Evolutionary conservation across 345 rosid genomes (phyloP), one percentile per base, ranked within the genome.

Genomic region (Fremontodendron californicum): DNA sequence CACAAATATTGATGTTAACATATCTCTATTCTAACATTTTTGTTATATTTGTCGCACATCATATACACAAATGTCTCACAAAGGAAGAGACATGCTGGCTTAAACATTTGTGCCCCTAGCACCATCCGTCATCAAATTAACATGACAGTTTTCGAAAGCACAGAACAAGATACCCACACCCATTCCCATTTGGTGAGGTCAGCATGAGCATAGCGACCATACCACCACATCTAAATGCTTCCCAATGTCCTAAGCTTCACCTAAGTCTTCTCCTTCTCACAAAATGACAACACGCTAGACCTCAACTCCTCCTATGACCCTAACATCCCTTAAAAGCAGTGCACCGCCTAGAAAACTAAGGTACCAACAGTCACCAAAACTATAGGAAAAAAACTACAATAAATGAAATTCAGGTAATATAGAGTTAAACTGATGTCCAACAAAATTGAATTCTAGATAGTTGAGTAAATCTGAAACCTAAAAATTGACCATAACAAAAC

Each of bases 401-500:
- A 13, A 57, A 58, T 39, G 16, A 33, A 0, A 33, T 16, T 16
- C 43, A 16, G 21, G 33, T 12, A 60, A 37, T 10, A 25, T 27
- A 60, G 2, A 58, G 25, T 57, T 57, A 55, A 19, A n/a, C 1
- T 55, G 40, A 33, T 23, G 15, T 33, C 21, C 68, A 13, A 63
- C 10, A 63, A 63, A 35, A 63, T 18, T 1, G 6, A 63, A 63
- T n/a, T 37, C n/a, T 29, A 60, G 8, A 60, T 0, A 21, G 13
- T 21, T 5, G 48, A 67, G 80, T 67, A 84, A 72, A 81, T 70
- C 69, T 73, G 35, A 61, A 61, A 76, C 82, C 78, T 39, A 78
- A 60, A 63, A 79, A 64, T 70, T 64, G 15, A 37, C 27, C 40
- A 42, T 23, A 19, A 42, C 51, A 10, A 42, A 70, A 64, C n/a